Base-by-base conservation (phyloP, 306 rosid genomes). In the Mimosa pudica region DNA sequence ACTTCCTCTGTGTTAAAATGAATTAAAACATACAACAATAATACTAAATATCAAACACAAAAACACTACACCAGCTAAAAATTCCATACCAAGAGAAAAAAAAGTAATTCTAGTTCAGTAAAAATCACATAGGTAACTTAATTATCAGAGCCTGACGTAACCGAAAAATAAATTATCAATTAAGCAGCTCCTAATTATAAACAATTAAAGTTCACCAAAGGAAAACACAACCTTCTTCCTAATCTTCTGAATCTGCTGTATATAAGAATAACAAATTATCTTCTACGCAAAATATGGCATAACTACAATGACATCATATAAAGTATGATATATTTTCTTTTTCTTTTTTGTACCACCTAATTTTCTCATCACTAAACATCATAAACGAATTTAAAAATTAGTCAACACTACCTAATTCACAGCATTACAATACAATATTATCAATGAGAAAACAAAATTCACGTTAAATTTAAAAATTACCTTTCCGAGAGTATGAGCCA, bases 401-500 rank as follows among this genome's bases (percentile, higher is more conserved):
- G 30, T 24, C 30, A 24, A 24, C 30, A 24, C 30, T 24, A 24
- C 30, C 30, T 24, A 24, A 24, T 24, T 24, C 30, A 24, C 30
- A 24, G 30, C 30, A 24, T 24, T 24, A 24, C 30, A 24, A 24
- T 24, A 24, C 30, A 24, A 24, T 24, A 24, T 24, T 24, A 24
- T 24, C 30, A 24, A 24, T 24, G 30, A 52, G 63, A 46, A 35
- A 44, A 33, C 73, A 36, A 76, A 58, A 75, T 74, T 46, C 10
- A 7, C 17, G 11, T 17, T 17, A 10, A 57, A 58, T 36, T 10
- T 58, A 5, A 62, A 70, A 42, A 33, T 73, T 73, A 94, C 98
- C 97, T 90, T 91, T 80, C 89, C 97, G 67, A 94, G 97, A 84
- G 98, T 94, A 87, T 89, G 88, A 69, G 98, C 97, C 35, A 94